phyloP scores from a whole-genome alignment of 2,329 filamentous ascomycete species.

The Colletotrichum lini region DNA sequence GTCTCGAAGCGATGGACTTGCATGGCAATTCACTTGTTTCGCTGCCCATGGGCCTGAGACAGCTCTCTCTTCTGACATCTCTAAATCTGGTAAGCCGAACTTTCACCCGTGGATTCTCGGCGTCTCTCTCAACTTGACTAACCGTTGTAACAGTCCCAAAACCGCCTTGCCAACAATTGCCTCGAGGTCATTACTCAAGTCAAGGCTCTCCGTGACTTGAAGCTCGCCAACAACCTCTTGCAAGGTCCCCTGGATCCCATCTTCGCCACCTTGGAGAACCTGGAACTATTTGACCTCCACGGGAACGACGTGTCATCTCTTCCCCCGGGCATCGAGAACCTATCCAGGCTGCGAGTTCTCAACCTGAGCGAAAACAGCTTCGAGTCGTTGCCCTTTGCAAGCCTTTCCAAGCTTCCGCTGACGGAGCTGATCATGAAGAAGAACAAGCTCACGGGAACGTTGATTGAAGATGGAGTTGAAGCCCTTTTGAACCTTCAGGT shows the following conservation, averaged over 20 bases:
- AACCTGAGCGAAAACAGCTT: constrained; percentile 88
- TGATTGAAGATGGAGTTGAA: constrained; percentile 76
- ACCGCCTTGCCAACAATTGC: constrained; percentile 80
- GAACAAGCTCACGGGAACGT: constrained; percentile 81
- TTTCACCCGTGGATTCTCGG: neutral
- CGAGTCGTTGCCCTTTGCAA: constrained; percentile 77
- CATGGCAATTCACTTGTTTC: constrained; percentile 85
- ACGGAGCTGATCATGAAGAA: constrained; percentile 81
- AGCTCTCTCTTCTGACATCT: constrained; percentile 80
- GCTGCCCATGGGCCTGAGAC: constrained; percentile 82
- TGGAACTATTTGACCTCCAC: constrained; percentile 87
- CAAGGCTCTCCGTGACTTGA: constrained; percentile 80
- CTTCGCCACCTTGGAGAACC: constrained; percentile 74
- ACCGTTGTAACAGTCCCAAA: constrained; percentile 76
- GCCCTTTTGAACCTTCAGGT: constrained; percentile 77
- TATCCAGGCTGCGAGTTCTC: constrained; percentile 79
- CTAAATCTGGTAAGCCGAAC: constrained; percentile 82
- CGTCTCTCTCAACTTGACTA: constrained; percentile 23
- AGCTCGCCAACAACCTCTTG: constrained; percentile 83
- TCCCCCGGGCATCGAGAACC: constrained; percentile 75
- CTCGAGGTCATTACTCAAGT: constrained; percentile 84
- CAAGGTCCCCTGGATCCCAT: constrained; percentile 75
- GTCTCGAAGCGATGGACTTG: constrained; percentile 84
- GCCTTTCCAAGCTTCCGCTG: constrained; percentile 77
- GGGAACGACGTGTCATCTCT: constrained; percentile 83